phyloP scores from a whole-genome alignment of 2,329 filamentous ascomycete genomes.

The Rutstroemia sp. region DNA sequence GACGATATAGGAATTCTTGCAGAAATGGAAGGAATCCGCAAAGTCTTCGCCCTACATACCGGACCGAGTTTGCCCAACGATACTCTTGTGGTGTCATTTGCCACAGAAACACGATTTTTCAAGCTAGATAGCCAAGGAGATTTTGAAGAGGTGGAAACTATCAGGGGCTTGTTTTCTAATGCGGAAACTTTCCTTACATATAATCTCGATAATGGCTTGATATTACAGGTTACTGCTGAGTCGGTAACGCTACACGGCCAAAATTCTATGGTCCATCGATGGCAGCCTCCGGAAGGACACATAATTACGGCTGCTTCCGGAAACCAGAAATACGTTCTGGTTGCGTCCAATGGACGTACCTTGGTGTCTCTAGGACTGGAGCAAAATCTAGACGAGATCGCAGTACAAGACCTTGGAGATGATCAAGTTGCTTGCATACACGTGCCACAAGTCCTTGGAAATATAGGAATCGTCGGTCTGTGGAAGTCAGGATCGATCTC shows the following conservation, averaged over 20 bases:
- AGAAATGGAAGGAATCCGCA: slow-evolving; percentile 66
- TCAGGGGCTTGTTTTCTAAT: slow-evolving; percentile 61
- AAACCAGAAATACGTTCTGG: slow-evolving; percentile 60
- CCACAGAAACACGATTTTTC: slow-evolving; percentile 79
- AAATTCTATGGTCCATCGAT: slow-evolving; percentile 49
- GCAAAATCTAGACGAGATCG: slow-evolving; percentile 44
- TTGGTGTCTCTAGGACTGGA: slow-evolving; percentile 62
- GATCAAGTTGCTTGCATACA: slow-evolving; percentile 85
- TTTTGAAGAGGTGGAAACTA: slow-evolving; percentile 79
- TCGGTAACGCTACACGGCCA: slow-evolving; percentile 55
- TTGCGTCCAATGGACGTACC: slow-evolving; percentile 69
- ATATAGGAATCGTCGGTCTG: slow-evolving; percentile 74
- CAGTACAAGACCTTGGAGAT: slow-evolving; percentile 52
- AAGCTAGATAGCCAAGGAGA: slow-evolving; percentile 65
- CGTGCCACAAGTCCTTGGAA: slow-evolving; percentile 54
- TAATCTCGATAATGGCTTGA: slow-evolving; percentile 53
- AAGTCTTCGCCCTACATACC: slow-evolving; percentile 61
- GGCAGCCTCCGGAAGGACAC: slow-evolving; percentile 43
- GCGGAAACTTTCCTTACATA: slow-evolving; percentile 64
- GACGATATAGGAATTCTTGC: slow-evolving; percentile 79
- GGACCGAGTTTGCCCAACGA: slow-evolving; percentile 48
- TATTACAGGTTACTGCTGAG: slow-evolving; percentile 70
- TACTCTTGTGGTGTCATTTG: slow-evolving; percentile 70
- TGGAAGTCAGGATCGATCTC: slow-evolving; percentile 79
- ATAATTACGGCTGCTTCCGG: slow-evolving; percentile 72